These are phyloP conservation scores for Peronospora belbahrii DNA, from an alignment of 352 stramenopile genomes.

Conservation along the genomic window DNA sequence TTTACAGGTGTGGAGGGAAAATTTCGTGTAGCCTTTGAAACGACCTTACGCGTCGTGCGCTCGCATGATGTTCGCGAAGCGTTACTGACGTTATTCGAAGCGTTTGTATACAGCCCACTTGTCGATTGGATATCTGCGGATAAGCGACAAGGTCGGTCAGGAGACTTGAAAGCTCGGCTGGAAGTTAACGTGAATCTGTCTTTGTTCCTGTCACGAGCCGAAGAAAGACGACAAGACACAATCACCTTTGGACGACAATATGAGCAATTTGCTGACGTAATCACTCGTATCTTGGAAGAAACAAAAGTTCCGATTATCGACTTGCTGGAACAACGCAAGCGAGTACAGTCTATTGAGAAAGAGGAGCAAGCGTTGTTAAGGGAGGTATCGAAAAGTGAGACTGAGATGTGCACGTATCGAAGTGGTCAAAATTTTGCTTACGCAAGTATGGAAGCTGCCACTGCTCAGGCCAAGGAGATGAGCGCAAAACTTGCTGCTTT, in stretches of 20 bases:
- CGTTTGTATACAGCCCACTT: slow-evolving; percentile 83
- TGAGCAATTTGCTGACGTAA: slow-evolving; percentile 12
- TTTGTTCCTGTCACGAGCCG: slow-evolving; percentile 70
- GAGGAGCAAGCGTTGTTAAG: slow-evolving; percentile 23
- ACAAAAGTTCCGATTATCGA: slow-evolving; percentile 11
- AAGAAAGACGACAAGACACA: slow-evolving; percentile 66
- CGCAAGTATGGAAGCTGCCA: slow-evolving; percentile 1
- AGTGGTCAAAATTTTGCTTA: slow-evolving; percentile 6
- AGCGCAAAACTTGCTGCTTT: slow-evolving; percentile 27
- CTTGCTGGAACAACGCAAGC: slow-evolving; percentile 17
- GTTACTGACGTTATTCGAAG: slow-evolving; percentile 66
- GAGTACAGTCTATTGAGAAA: slow-evolving; percentile 15
- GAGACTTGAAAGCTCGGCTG: slow-evolving; percentile 57
- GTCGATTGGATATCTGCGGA: slow-evolving; percentile 63
- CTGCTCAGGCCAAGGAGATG: slow-evolving; percentile 5
- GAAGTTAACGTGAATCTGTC: slow-evolving; percentile 83
- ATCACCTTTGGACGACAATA: slow-evolving; percentile 39
- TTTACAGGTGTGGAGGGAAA: slow-evolving; percentile 64
- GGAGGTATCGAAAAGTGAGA: slow-evolving; percentile 2
- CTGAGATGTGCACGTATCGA: slow-evolving; percentile 6
- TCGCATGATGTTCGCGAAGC: slow-evolving; percentile 55
- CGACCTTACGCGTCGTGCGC: slow-evolving; percentile 62
- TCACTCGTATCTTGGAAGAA: slow-evolving; percentile 15
- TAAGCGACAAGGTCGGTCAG: slow-evolving; percentile 24
- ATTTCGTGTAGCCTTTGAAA: slow-evolving; percentile 68